phyloP scores from a whole-genome alignment of 352 stramenopile species.

The Globisporangium ultimum region DNA sequence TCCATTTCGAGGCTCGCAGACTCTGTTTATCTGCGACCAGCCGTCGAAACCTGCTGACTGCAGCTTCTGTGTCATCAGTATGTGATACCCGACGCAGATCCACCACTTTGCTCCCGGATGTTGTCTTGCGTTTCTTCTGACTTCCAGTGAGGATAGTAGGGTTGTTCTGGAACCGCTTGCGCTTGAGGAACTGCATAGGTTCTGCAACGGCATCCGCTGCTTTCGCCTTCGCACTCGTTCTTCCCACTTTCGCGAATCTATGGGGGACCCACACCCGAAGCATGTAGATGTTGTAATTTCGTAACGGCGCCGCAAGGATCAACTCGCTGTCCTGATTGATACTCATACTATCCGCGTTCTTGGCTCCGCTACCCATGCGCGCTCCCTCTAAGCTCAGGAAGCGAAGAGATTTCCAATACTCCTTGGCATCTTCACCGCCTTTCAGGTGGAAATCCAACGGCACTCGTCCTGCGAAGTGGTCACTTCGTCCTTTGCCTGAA shows the following conservation, averaged over 20 bases:
- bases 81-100: constrained; percentile 20
- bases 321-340: constrained; percentile 52
- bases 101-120: neutral
- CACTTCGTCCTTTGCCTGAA: constrained; percentile 45
- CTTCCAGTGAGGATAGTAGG: neutral
- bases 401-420: constrained; percentile 74
- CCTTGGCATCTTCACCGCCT: constrained; percentile 34
- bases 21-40: constrained; percentile 49
- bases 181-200: constrained; percentile 45
- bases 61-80: constrained; percentile 26
- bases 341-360: constrained; percentile 35
- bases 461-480: constrained; percentile 49
- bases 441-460: constrained; percentile 52
- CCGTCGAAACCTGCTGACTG: constrained; percentile 43
- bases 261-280: constrained; percentile 67
- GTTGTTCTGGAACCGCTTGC: constrained; percentile 46
- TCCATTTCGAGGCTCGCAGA: constrained; percentile 58
- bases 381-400: constrained; percentile 70
- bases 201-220: constrained; percentile 36
- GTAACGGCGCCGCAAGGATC: constrained; percentile 49
- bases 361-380: constrained; percentile 34
- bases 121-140: constrained; percentile 1
- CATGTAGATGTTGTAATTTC: constrained; percentile 66
- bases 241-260: constrained; percentile 34
- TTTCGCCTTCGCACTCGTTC: constrained; percentile 49